Percentiles rank a stretch among this genome's conserved stretches.
Evolutionary conservation across 805 yeast species (phyloP).

Genomic region (Nakazawaea peltata): DNA sequence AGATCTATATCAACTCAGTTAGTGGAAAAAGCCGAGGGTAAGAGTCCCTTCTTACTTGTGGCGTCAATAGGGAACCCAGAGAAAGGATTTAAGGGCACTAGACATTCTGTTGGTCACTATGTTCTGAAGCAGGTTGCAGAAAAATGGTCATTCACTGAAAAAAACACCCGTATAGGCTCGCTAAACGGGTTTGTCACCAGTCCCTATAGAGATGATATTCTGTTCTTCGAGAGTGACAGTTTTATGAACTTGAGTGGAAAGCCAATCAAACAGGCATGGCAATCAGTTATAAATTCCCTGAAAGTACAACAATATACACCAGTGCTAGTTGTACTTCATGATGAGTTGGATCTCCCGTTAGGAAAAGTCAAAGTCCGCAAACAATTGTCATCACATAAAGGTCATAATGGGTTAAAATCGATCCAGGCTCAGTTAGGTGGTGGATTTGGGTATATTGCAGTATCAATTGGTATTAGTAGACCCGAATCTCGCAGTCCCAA

Average conservation of each 20-base stretch:
- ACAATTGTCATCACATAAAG: conserved; percentile 58
- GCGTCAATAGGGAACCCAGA: conserved; percentile 78
- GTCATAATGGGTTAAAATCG: conserved; percentile 78
- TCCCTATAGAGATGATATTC: conserved; percentile 20
- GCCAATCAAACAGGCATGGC: conserved; percentile 43
- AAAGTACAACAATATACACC: conserved; percentile 22
- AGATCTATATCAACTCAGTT: not conserved
- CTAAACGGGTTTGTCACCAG: conserved; percentile 15
- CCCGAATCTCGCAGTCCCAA: conserved; percentile 35
- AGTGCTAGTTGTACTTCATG: conserved; percentile 59
- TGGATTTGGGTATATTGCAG: conserved; percentile 54
- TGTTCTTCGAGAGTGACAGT: conserved; percentile 43
- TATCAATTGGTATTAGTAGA: conserved; percentile 74
- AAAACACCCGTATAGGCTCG: conserved; percentile 14
- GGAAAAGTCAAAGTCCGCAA: conserved; percentile 61
- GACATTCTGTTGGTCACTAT: conserved; percentile 76
- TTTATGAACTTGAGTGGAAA: conserved; percentile 69
- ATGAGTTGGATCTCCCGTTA: conserved; percentile 59
- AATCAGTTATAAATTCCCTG: conserved; percentile 20
- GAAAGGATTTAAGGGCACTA: conserved; percentile 45
- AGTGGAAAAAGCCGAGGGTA: not conserved
- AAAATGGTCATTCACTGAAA: conserved; percentile 14
- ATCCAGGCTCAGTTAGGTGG: conserved; percentile 40
- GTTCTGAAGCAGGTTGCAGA: conserved; percentile 28
- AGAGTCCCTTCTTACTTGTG: conserved; percentile 21